Conservation (phyloP, 2,329 filamentous ascomycete species). For the Curvularia sp. region DNA sequence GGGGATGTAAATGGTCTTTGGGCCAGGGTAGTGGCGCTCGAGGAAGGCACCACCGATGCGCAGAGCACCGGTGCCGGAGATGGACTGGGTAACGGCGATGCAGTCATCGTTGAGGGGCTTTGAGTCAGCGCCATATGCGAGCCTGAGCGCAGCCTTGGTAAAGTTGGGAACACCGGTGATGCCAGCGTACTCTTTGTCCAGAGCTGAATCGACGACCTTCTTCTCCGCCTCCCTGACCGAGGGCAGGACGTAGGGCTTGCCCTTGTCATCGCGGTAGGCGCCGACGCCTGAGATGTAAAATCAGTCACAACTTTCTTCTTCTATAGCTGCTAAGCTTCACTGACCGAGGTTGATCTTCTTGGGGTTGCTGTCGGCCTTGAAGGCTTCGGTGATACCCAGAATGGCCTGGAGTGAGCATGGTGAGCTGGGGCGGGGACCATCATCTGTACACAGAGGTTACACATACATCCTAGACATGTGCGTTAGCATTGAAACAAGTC, state of each 20-base stretch:
- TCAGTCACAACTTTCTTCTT: slow-evolving; percentile 26
- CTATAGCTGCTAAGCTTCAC: slow-evolving; percentile 27
- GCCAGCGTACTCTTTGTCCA: slow-evolving; percentile 98
- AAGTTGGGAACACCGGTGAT: slow-evolving; percentile 96
- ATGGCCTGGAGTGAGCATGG: slow-evolving; percentile 66
- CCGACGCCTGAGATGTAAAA: slow-evolving; percentile 73
- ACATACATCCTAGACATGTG: slow-evolving; percentile 47
- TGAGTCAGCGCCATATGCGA: slow-evolving; percentile 87
- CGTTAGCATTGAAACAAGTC: slow-evolving; percentile 26
- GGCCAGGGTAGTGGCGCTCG: slow-evolving; percentile 84
- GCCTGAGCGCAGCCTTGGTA: slow-evolving; percentile 86
- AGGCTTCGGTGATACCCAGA: slow-evolving; percentile 94
- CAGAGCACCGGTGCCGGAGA: slow-evolving; percentile 95
- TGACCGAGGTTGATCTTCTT: slow-evolving; percentile 98
- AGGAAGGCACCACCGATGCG: slow-evolving; percentile 95
- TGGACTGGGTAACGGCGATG: slow-evolving; percentile 93
- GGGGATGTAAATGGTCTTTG: slow-evolving; percentile 96
- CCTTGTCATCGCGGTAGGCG: slow-evolving; percentile 96
- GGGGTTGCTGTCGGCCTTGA: slow-evolving; percentile 92
- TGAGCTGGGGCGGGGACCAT: slow-evolving; percentile 26
- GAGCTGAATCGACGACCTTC: slow-evolving; percentile 75
- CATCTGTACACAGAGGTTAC: not conserved
- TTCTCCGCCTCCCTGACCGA: slow-evolving; percentile 90
- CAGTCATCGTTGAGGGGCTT: slow-evolving; percentile 75
- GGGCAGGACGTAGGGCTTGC: slow-evolving; percentile 96